Evolutionary conservation across 129 eudicot genomes (phyloP).

Genomic region (Cynara cardunculus): DNA sequence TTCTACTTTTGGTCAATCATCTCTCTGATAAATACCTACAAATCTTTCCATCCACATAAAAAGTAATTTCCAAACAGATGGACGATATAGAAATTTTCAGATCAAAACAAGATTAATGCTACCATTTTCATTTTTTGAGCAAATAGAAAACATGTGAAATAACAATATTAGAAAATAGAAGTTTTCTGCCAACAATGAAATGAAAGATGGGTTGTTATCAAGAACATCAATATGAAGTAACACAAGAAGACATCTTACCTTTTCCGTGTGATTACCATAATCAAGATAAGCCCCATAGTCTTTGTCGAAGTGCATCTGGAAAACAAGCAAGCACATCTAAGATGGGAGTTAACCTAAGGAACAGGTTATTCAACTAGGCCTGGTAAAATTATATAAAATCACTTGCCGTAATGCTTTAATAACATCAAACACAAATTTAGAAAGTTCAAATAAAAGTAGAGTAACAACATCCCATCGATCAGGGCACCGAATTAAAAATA

Average conservation of each 20-base stretch:
- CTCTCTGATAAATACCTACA: not conserved
- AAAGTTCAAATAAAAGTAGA: not conserved
- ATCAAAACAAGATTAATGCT: not conserved
- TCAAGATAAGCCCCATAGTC: conserved; percentile 76
- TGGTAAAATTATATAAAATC: not conserved
- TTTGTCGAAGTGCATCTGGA: conserved; percentile 84
- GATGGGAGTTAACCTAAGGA: not conserved
- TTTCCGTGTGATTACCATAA: conserved; percentile 93
- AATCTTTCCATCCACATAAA: no score
- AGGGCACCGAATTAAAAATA: not conserved
- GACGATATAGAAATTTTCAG: not conserved
- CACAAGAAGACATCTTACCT: conserved; percentile 38
- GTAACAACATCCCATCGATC: not conserved
- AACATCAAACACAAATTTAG: not conserved
- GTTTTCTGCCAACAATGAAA: not conserved
- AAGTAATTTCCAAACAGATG: no score
- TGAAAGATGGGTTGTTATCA: not conserved
- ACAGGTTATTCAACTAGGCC: not conserved
- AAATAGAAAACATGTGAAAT: not conserved
- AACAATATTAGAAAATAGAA: not conserved
- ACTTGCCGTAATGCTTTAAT: not conserved
- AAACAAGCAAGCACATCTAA: conserved; percentile 13
- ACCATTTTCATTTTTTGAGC: not conserved
- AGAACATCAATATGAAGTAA: not conserved
- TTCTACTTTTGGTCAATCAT: no score